Conservation (phyloP, 352 stramenopile species). For the Blastocystis sp. region DNA sequence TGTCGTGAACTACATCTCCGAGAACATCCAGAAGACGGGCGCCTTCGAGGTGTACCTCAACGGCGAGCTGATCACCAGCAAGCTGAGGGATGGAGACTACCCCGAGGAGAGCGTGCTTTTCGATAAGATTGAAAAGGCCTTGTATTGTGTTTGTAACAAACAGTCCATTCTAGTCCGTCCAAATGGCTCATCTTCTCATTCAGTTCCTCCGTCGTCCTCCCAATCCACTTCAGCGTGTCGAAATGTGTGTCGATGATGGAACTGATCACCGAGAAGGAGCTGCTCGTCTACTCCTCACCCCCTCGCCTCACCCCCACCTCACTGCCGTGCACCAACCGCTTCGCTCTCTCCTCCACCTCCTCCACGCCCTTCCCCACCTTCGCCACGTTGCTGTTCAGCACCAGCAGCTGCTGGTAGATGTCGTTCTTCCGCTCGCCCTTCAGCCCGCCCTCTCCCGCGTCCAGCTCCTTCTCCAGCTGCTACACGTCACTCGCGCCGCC, state of each 20-base stretch:
- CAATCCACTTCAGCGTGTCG: constrained; percentile 54
- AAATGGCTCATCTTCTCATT: constrained; percentile 58
- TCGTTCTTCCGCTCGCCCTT: neutral
- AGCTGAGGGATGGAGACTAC: constrained; percentile 49
- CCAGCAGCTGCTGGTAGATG: constrained; percentile 30
- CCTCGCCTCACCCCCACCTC: neutral
- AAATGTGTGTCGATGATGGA: constrained; percentile 40
- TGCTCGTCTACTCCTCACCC: neutral
- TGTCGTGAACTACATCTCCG: constrained; percentile 44
- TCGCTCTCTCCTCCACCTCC: constrained; percentile 53
- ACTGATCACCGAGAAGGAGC: neutral
- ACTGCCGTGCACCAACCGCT: neutral
- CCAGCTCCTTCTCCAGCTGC: constrained; percentile 59
- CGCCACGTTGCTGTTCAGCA: constrained; percentile 34
- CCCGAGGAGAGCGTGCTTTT: constrained; percentile 41
- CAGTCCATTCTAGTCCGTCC: constrained; percentile 32
- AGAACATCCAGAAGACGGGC: constrained; percentile 60
- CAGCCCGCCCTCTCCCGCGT: neutral
- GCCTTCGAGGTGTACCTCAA: constrained; percentile 59
- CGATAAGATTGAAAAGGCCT: constrained; percentile 51
- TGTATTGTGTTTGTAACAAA: constrained; percentile 56
- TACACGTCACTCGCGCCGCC: neutral
- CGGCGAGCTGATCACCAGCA: constrained; percentile 63
- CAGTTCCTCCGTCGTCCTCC: neutral
- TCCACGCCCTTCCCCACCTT: constrained; percentile 52